Base-by-base conservation (phyloP, 495 filamentous ascomycete species). In the Neurospora sp. region DNA sequence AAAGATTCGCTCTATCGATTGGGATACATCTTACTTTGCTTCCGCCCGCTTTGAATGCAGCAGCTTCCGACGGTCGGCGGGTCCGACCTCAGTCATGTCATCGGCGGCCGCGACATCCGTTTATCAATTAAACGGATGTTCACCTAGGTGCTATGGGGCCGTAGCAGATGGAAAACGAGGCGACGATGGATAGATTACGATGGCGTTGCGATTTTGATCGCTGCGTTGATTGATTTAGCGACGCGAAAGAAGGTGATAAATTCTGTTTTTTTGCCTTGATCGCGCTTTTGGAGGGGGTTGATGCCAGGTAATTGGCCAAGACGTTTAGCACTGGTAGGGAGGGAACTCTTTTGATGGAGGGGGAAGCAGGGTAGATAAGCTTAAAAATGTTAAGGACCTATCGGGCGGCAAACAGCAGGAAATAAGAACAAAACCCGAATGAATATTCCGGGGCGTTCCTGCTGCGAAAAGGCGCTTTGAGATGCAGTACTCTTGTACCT, bases 131-230 rank as follows among this genome's bases (percentile, higher is more conserved):
- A 88, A 86, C 84, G 85, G 83, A 85, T 82, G 83, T 71, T 73
- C 70, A 69, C 77, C 74, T 76, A 72, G 70, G 78, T 73, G 72
- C 77, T 81, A 75, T 82, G 78, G 76, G 76, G 75, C 71, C 74
- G 71, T 70, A 43, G 34, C 15, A 70, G 78, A 83, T 79, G 82
- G 72, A 77, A 71, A 43, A 34, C 5, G 71, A 71, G 69, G 81
- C 86, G 75, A 73, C 71, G 82, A 79, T 71, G 75, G 89, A 92
- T 89, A 85, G 78, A 89, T 87, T 80, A 70, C 89, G 94, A 78
- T 93, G 92, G 92, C 88, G 89, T 77, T 90, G 90, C 72, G 87
- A 90, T 73, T 81, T 85, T 69, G 82, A 69, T 76, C 76, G 70
- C 78, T 76, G 70, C 71, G 48, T 76, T 76, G 76, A 78, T 78